These are phyloP conservation scores for Lentinula raphanica DNA, from an alignment of 768 basidiomycete species.

Conservation along the genomic window DNA sequence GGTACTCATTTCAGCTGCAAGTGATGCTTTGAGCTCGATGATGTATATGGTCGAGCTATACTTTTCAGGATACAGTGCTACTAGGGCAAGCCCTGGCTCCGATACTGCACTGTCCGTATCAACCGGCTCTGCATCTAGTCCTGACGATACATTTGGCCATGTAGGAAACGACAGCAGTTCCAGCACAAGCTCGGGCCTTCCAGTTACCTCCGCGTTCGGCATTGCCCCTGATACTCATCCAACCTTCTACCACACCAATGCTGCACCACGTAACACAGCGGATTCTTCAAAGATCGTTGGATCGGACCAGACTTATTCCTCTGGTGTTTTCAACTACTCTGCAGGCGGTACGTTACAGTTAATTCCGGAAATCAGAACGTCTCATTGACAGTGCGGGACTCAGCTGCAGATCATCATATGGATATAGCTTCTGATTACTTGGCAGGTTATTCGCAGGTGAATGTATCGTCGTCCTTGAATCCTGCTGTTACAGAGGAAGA, in stretches of 20 bases:
- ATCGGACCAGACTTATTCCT: not conserved
- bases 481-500: not conserved
- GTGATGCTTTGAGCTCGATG: not conserved
- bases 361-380: not conserved
- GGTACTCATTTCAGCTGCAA: not conserved
- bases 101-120: not conserved
- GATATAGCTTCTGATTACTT: not conserved
- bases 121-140: not conserved
- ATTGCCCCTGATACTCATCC: not conserved
- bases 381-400: not conserved
- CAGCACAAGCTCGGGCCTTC: not conserved
- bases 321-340: not conserved
- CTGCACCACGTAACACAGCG: not conserved
- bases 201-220: not conserved
- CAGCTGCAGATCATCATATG: not conserved
- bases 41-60: conserved; percentile 1
- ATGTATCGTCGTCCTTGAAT: not conserved
- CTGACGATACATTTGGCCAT: not conserved
- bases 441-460: not conserved
- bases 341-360: not conserved
- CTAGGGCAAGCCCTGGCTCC: not conserved
- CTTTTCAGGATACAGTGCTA: not conserved
- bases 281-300: not conserved
- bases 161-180: not conserved
- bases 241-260: not conserved